phyloP scores from a whole-genome alignment of 306 rosid genomes.

The cucumber (Cucumis sativus) region Cucumber_9930_V3 NC_026659.2:179001-179500 shows the following conservation, averaged over 20 bases:
- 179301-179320: neutral
- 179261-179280: neutral
- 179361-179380: slow-evolving; percentile 6
- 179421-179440: slow-evolving; percentile 2
- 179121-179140: neutral
- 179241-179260: neutral
- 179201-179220: neutral
- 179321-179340: slow-evolving; percentile 9
- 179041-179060: slow-evolving; percentile 13
- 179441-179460: neutral
- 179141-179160: neutral
- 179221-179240: neutral
- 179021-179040: slow-evolving; percentile 13
- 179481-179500: slow-evolving; percentile 4
- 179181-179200: neutral
- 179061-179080: slow-evolving; percentile 14
- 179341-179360: slow-evolving; percentile 1
- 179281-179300: neutral
- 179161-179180: neutral
- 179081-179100: slow-evolving; percentile 6
- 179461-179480: neutral
- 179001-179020: slow-evolving; percentile 46
- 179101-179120: slow-evolving; percentile 1
- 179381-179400: slow-evolving; percentile 7
- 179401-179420: neutral